Evolutionary conservation across 73 alveolate genomes (phyloP).

Genomic region (Paraurostyla sp.): DNA sequence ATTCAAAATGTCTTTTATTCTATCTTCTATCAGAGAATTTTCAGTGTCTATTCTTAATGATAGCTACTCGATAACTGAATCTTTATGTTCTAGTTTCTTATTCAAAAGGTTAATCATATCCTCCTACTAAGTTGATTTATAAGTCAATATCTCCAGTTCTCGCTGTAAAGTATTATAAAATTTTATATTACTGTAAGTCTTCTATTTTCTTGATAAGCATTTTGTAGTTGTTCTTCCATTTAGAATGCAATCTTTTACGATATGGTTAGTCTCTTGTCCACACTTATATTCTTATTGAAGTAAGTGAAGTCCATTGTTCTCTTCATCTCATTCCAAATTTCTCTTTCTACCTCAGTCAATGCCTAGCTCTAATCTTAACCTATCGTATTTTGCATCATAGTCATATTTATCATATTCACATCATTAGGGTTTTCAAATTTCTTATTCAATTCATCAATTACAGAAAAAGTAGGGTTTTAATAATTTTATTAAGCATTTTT

Average conservation of each 20-base stretch:
- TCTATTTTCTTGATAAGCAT: constrained; percentile 2
- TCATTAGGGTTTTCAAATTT: neutral
- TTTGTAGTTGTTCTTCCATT: constrained; percentile 1
- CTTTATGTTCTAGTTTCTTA: constrained; percentile 4
- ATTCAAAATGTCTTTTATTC: neutral
- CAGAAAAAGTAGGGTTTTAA: constrained; percentile 4
- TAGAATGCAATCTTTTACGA: constrained; percentile 17
- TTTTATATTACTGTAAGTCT: neutral
- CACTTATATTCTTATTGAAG: neutral
- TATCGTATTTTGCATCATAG: neutral
- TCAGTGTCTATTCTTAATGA: neutral
- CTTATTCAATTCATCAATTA: neutral
- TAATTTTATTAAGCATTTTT: neutral
- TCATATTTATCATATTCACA: neutral
- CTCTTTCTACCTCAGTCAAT: constrained; percentile 24
- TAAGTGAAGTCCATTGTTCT: constrained; percentile 31
- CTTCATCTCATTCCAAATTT: constrained; percentile 39
- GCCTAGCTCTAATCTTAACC: neutral
- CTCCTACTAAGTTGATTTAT: neutral
- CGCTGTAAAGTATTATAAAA: neutral
- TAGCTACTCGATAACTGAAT: neutral
- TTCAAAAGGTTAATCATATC: neutral
- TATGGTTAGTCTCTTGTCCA: constrained; percentile 5
- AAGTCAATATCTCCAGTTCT: constrained; percentile 8
- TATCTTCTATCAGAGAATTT: neutral